These are phyloP conservation scores for Penicillium dipodomyicola DNA, from an alignment of 495 filamentous ascomycete species.

Conservation along the genomic window DNA sequence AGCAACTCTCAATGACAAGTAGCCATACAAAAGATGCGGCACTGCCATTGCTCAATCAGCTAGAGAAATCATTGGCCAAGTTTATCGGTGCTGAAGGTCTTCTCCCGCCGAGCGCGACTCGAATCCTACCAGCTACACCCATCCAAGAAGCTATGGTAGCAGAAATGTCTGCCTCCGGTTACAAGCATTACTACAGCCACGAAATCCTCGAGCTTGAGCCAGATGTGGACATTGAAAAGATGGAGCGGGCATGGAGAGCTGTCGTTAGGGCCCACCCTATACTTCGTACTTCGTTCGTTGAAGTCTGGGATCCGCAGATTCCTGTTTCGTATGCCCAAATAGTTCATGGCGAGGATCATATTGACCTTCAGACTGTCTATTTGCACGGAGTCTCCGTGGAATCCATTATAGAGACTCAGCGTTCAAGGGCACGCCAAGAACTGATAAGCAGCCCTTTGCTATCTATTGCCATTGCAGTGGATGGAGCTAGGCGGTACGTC, in stretches of 20 bases:
- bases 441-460: slow-evolving; percentile 16
- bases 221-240: slow-evolving; percentile 47
- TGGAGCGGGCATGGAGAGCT: slow-evolving; percentile 57
- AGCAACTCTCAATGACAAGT: slow-evolving; percentile 17
- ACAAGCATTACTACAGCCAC: slow-evolving; percentile 75
- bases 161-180: slow-evolving; percentile 68
- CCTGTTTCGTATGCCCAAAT: slow-evolving; percentile 62
- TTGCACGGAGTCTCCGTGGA: slow-evolving; percentile 20
- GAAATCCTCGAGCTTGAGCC: slow-evolving; percentile 61
- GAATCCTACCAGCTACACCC: slow-evolving; percentile 68
- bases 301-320: slow-evolving; percentile 56
- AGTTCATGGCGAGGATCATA: slow-evolving; percentile 38
- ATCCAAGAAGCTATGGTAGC: slow-evolving; percentile 83
- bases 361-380: slow-evolving; percentile 23
- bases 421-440: slow-evolving; percentile 22
- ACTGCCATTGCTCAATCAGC: slow-evolving; percentile 22
- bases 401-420: slow-evolving; percentile 24
- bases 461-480: slow-evolving; percentile 17
- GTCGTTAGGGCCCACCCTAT: slow-evolving; percentile 62
- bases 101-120: slow-evolving; percentile 38
- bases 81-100: slow-evolving; percentile 31
- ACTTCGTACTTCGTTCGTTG: slow-evolving; percentile 66
- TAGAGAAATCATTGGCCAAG: slow-evolving; percentile 33
- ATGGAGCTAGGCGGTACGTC: slow-evolving; percentile 26
- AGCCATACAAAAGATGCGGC: slow-evolving; percentile 9